Conservation (phyloP, 257 asterid species). For the Henckelia pumila region DNA sequence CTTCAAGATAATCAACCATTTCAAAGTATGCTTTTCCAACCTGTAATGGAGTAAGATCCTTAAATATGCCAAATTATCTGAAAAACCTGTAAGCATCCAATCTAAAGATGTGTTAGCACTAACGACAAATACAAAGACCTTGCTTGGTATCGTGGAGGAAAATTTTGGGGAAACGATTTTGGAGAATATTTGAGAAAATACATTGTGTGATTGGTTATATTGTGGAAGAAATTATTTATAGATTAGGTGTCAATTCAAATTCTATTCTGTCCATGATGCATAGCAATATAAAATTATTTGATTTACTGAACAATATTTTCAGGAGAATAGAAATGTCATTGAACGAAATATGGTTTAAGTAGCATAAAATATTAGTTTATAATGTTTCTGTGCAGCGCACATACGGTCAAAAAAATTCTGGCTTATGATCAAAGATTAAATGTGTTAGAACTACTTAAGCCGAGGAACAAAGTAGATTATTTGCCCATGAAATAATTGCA, state of each 20-base stretch:
- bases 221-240: not conserved
- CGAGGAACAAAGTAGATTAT: slow-evolving; percentile 13
- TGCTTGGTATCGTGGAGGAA: not conserved
- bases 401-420: slow-evolving; percentile 8
- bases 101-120: slow-evolving; percentile 6
- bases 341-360: not conserved
- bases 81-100: slow-evolving; percentile 18
- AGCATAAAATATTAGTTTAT: slow-evolving; percentile 6
- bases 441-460: slow-evolving; percentile 1
- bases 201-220: not conserved
- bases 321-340: slow-evolving; percentile 9
- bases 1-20: slow-evolving; percentile 94
- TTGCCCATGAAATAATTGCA: not conserved
- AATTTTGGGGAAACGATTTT: not conserved
- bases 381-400: slow-evolving; percentile 2
- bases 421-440: slow-evolving; percentile 1
- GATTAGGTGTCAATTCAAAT: not conserved
- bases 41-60: slow-evolving; percentile 42
- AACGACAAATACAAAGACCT: not conserved
- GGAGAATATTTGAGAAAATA: not conserved
- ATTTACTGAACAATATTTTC: not conserved
- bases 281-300: not conserved
- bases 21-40: slow-evolving; percentile 88
- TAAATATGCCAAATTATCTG: slow-evolving; percentile 26
- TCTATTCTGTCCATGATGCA: too few species aligned